Base-by-base conservation (phyloP, 1,284 basidiomycete genomes). In the Anthracocystis setariae region DNA sequence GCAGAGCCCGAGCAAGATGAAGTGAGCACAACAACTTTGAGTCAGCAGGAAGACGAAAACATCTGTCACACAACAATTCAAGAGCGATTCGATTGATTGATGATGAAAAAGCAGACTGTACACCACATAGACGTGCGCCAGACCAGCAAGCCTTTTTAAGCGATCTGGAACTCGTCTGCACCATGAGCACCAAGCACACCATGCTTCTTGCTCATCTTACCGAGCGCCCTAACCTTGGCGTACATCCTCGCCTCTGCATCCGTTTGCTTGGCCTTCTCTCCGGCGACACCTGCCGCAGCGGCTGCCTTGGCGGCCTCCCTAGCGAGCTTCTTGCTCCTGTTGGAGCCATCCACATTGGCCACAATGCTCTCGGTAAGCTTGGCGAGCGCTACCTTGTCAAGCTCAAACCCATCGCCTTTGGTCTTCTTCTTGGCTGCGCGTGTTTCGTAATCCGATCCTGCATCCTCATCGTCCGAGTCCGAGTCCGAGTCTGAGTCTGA, bases 171-270 rank as follows among this genome's bases (percentile, higher is more conserved):
- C 53, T 81, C 79, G 23, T 79, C 79, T 21, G 87, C 86, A 29
- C 89, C 90, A 71, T 87, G 89, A 61, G 89, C 89, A 59, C 89
- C 88, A 86, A 95, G 88, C 68, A 89, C 87, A 27, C 94, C 94
- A 37, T 88, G 88, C 82, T 90, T 89, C 86, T 91, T 94, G 59
- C 88, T 87, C 64, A 90, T 84, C 54, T 90, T 87, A n/a, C 94
- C 94, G 83, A 93, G 90, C 29, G 88, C 87, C 46, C 94, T 87
- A 33, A 96, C 93, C 37, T 91, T 89, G 50, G 89, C 89, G 78
- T 91, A 90, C 94, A 97, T 97, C 46, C 93, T 87, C 77, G 86
- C 86, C 84, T 94, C 93, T 5, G 90, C 88, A 65, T 89, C 89
- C 17, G 84, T 84, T 47, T 74, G 69, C n/a, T 61, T 61, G 4